phyloP scores from a whole-genome alignment of 2,329 filamentous ascomycete genomes.

The Leptographium lundbergii region DNA sequence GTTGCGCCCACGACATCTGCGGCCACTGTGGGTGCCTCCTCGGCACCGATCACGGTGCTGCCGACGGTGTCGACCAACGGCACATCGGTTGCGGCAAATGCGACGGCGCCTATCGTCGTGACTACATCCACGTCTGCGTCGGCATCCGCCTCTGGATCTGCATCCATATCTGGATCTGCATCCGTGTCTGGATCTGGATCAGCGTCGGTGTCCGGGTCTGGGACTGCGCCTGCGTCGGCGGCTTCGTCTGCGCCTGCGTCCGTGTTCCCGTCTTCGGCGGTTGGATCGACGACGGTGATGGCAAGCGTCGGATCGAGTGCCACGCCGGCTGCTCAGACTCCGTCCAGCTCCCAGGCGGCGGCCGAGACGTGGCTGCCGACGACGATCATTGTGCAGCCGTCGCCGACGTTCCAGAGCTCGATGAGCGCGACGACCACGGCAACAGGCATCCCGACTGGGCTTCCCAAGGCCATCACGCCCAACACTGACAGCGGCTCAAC shows the following conservation, averaged over 20 bases:
- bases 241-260: background rate
- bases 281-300: background rate
- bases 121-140: background rate
- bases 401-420: constrained; percentile 26
- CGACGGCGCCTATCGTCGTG: background rate
- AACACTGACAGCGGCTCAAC: constrained; percentile 34
- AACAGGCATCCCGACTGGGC: constrained; percentile 46
- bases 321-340: background rate
- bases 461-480: constrained; percentile 68
- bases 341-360: background rate
- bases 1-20: background rate
- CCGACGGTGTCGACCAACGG: background rate
- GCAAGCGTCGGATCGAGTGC: background rate
- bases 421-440: constrained; percentile 26
- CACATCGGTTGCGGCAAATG: background rate
- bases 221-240: background rate
- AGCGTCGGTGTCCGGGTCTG: background rate
- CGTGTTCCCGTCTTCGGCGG: background rate
- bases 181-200: background rate
- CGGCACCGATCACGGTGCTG: background rate
- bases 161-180: background rate
- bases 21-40: background rate
- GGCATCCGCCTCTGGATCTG: background rate
- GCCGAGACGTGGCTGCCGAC: constrained; percentile 38
- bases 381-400: constrained; percentile 45